phyloP scores from a whole-genome alignment of 768 basidiomycete species.

The Psilocybe cubensis region DNA sequence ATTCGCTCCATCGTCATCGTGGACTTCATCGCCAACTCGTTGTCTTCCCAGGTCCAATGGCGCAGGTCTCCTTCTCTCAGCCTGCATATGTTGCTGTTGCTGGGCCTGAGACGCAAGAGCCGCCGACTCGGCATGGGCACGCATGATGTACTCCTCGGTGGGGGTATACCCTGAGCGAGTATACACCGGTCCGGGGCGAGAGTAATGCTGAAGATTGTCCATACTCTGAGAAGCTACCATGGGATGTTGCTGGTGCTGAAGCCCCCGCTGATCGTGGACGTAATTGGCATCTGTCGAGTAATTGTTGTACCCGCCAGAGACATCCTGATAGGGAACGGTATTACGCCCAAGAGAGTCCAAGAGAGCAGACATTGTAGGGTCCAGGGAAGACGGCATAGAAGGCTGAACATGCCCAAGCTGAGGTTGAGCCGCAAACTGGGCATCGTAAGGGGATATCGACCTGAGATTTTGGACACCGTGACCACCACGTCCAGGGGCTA shows the following conservation, averaged over 20 bases:
- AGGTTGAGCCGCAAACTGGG: conserved; percentile 19
- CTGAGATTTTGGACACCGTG: conserved; percentile 11
- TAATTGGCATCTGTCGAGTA: conserved; percentile 12
- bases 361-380: conserved; percentile 42
- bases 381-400: conserved; percentile 23
- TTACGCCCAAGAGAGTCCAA: conserved; percentile 36
- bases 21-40: conserved; percentile 20
- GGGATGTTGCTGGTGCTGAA: conserved; percentile 7
- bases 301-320: conserved; percentile 4
- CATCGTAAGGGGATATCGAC: conserved; percentile 21
- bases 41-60: conserved; percentile 36
- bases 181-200: conserved; percentile 28
- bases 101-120: conserved; percentile 17
- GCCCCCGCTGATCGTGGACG: conserved; percentile 3
- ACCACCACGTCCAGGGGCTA: conserved; percentile 29
- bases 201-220: conserved; percentile 18
- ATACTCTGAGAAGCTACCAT: conserved; percentile 21
- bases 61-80: conserved; percentile 34
- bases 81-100: conserved; percentile 9
- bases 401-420: conserved; percentile 13
- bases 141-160: conserved; percentile 70
- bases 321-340: conserved; percentile 24
- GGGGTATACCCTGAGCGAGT: conserved; percentile 61
- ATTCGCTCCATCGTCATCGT: conserved; percentile 27
- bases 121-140: conserved; percentile 46